Evolutionary conservation across 208 protist genomes (phyloP).

Genomic region (Trypanosoma mega): DNA sequence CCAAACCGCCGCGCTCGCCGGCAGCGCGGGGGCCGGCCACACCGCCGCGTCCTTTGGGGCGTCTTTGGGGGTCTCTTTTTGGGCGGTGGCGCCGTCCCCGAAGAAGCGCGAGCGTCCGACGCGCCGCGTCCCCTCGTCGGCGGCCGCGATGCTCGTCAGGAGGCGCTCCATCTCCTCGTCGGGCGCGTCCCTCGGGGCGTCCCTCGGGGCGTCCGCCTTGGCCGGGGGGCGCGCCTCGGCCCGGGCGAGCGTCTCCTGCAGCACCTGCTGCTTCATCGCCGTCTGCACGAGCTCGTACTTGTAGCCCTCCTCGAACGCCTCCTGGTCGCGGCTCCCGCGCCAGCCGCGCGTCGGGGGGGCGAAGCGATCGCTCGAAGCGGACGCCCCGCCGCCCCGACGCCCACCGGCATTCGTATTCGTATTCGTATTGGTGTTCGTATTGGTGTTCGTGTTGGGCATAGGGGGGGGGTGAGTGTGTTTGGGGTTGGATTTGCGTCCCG

Average conservation of each 20-base stretch:
- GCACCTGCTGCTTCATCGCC: constrained; percentile 49
- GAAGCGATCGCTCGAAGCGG: constrained; percentile 54
- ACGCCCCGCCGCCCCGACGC: background rate
- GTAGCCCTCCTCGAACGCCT: constrained; percentile 84
- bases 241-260: constrained; percentile 71
- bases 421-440: constrained; percentile 13
- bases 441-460: constrained; percentile 5
- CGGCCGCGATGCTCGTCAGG: constrained; percentile 28
- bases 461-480: background rate
- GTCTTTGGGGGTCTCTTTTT: too few species aligned
- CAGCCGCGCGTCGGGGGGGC: constrained; percentile 39
- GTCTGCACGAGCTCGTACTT: constrained; percentile 81
- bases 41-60: too few species aligned
- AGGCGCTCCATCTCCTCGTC: constrained; percentile 30
- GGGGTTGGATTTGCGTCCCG: constrained; percentile 7
- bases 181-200: constrained; percentile 28
- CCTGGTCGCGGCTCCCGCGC: constrained; percentile 65
- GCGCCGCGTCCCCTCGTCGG: constrained; percentile 38
- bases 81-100: too few species aligned
- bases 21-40: too few species aligned
- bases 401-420: constrained; percentile 2
- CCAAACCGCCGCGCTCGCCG: too few species aligned
- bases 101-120: constrained; percentile 32
- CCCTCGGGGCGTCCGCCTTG: constrained; percentile 15
- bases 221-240: constrained; percentile 30